Evolutionary conservation across 331 rosid species (phyloP), one percentile per base, ranked within the genome.

Genomic region (Dryas integrifolia): DNA sequence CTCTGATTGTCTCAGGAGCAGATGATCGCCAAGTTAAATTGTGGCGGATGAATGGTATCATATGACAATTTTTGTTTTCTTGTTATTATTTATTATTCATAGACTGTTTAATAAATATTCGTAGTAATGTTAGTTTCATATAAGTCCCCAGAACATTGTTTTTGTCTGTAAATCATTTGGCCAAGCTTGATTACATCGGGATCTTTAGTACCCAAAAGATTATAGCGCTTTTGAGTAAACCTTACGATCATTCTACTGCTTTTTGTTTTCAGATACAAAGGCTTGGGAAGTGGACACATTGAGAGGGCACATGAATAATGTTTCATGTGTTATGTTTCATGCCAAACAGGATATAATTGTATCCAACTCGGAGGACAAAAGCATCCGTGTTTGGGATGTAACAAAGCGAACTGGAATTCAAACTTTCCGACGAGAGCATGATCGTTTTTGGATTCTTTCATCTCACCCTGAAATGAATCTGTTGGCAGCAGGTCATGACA

Each of bases 371-470:
- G 98, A 94, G 87, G 98, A 94, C 79, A 94, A 88, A 82, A 94
- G 97, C 75, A 94, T 91, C 26, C 96, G 97, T 55, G 96, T 94
- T 61, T 94, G 98, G 98, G 98, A 94, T 82, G 98, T 86, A n/a
- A 94, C 97, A 56, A 94, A 90, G 83, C 83, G 97, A 65, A 86
- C 96, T 44, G 97, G 98, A 70, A 78, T 94, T 56, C 98, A 94
- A 83, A 94, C 98, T 18, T 94, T 94, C 73, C 96, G 98, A 68
- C 81, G 96, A 35, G 97, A 94, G 75, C 98, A 94, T 60, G 98
- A 94, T 76, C 88, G 97, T n/a, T 94, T 94, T 72, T 94, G 98
- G 98, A 94, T 94, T 83, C 97, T 94, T 77, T 80, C 97, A 47
- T 82, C 92, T 57, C 98, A 94, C 72, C 97, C 98, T 55, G 96